Evolutionary conservation across 805 yeast genomes (phyloP), one percentile per base, ranked within the genome.

Genomic region (Saturnispora halmiae): DNA sequence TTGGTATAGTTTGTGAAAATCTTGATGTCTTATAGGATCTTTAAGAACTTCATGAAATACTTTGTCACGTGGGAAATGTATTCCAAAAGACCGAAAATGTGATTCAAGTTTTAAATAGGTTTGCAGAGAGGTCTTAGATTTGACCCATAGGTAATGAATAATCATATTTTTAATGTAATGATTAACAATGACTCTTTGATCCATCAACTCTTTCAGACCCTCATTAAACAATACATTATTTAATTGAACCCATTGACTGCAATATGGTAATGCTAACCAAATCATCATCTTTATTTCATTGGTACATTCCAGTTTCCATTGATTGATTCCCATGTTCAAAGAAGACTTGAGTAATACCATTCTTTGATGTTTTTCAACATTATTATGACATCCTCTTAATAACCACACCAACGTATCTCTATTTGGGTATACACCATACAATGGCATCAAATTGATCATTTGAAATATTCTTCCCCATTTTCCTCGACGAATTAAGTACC

Each of bases 181-280:
- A 7, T 20, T 25, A 13, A 22, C 15, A 14, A 32, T 21, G 6
- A 20, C 13, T 9, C 8, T 15, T 8, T 10, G 16, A 6, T 19
- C 8, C 18, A 33, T 31, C 2, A 25, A 27, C 4, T 27, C 28
- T 14, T 15, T 25, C 29, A 39, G 13, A 4, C 42, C 42, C 16
- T 39, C 42, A 19, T 32, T 39, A 18, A 39, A 16, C 11, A 39
- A 2, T 6, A 32, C 26, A 9, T 29, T 19, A n/a, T 31, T 33
- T 16, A 39, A 15, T 8, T 39, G 16, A n/a, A 32, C 5, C 42
- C 42, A 39, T 20, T 39, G 19, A 8, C 14, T 21, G 27, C 31
- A 16, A n/a, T 33, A 32, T 3, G 42, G 42, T 14, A 39, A 16
- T 5, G 42, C 36, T 4, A 39, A 25, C 42, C 42, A 39, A 9